phyloP scores from a whole-genome alignment of 371 early-diverging fungal species.

The Rhizomucor miehei region DNA sequence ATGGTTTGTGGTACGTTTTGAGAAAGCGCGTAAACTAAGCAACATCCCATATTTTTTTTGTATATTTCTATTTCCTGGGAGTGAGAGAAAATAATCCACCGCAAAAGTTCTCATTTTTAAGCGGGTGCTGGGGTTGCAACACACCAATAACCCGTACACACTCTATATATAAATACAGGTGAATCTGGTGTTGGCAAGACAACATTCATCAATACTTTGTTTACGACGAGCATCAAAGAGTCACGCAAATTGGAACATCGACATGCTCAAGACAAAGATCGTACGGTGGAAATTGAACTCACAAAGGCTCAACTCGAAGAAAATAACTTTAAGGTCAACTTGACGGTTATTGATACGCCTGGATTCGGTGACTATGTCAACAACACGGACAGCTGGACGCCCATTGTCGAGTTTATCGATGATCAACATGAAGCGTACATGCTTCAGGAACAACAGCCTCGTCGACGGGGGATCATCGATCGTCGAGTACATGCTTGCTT shows the following conservation, averaged over 20 bases:
- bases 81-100: neutral
- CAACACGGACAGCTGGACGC: slow-evolving; percentile 68
- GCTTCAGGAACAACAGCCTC: slow-evolving; percentile 63
- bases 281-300: slow-evolving; percentile 63
- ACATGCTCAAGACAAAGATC: slow-evolving; percentile 42
- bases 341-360: slow-evolving; percentile 88
- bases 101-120: too few relatives aligned
- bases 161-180: slow-evolving; percentile 11
- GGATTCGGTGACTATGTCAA: slow-evolving; percentile 89
- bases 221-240: slow-evolving; percentile 57
- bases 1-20: slow-evolving; percentile 91
- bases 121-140: too few relatives aligned
- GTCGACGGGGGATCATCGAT: slow-evolving; percentile 59
- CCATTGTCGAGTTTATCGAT: slow-evolving; percentile 81
- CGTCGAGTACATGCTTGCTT: slow-evolving; percentile 86
- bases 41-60: neutral
- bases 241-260: slow-evolving; percentile 42
- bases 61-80: neutral
- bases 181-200: slow-evolving; percentile 69
- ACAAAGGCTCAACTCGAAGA: slow-evolving; percentile 86
- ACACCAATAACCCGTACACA: too few relatives aligned
- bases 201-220: slow-evolving; percentile 80
- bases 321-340: slow-evolving; percentile 90
- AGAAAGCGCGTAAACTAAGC: neutral
- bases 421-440: slow-evolving; percentile 93